Evolutionary conservation across 2,329 filamentous ascomycete species (phyloP), one percentile per base, ranked within the genome.

Genomic region (Cladosporium velox): DNA sequence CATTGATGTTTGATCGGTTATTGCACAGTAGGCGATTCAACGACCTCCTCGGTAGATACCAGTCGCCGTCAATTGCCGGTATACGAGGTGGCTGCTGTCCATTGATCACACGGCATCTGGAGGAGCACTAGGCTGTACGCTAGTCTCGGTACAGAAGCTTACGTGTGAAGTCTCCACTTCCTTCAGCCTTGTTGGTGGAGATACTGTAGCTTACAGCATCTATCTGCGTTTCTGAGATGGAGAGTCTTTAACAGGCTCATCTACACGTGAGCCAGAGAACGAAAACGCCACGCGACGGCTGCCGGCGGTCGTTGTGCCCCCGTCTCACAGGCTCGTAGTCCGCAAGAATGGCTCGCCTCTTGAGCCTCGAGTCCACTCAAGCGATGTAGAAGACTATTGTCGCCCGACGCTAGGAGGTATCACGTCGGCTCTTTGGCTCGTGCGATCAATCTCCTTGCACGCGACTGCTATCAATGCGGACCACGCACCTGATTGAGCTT

Each of bases 51-150:
- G 28, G 28, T 30, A 34, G 1, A n/a, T 34, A 32, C 10, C 28
- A 55, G 32, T 55, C 18, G 52, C 52, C 52, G 52, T 30, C 52
- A 55, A 15, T 32, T 18, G 52, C 52, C 52, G 52, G 28, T 30
- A 55, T 55, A 55, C 52, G 52, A 34, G 26, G 52, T 55, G 52
- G 51, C 51, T 54, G 51, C 10, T 12, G 18, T 34, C 8, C 11
- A 21, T 34, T 3, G 15, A 14, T 12, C 30, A 21, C 18, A 18
- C 52, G 52, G 52, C 52, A 34, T 34, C 52, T 34, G 28, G 32
- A 55, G 52, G 18, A 34, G 32, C 26, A 55, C 52, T 30, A 21
- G n/a, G 30, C 52, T 12, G 4, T 7, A 15, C 28, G 14, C 52
- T 55, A 55, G 52, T 21, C 28, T 34, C 52, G 52, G 28, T 21